These are phyloP conservation scores for Canavalia gladiata DNA, from an alignment of 306 rosid species.

Conservation along the genomic window DNA sequence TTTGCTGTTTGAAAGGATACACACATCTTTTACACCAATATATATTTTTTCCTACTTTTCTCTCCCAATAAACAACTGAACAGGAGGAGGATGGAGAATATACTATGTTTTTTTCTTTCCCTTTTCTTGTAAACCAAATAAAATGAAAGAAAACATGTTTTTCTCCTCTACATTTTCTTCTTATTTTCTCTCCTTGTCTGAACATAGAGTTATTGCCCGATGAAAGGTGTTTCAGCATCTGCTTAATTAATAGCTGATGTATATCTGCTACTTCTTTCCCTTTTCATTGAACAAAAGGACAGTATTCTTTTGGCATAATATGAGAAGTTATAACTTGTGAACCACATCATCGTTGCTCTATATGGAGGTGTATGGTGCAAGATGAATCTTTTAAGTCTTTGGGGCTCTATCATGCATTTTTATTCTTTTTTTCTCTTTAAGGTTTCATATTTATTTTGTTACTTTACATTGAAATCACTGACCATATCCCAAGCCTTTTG, in stretches of 20 bases:
- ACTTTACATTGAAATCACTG: neutral
- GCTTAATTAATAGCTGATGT: constrained; percentile 19
- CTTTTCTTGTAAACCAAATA: neutral
- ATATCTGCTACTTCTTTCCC: constrained; percentile 17
- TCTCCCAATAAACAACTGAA: neutral
- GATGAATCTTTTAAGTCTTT: constrained; percentile 31
- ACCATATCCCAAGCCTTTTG: constrained; percentile 3
- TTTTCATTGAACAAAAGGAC: constrained; percentile 19
- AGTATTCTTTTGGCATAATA: constrained; percentile 8
- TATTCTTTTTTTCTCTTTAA: neutral
- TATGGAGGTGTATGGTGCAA: neutral
- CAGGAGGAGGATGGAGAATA: neutral
- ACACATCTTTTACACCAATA: neutral
- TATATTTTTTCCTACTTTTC: neutral
- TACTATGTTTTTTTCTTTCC: neutral
- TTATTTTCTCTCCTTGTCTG: neutral
- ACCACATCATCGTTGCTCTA: constrained; percentile 24
- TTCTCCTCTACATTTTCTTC: neutral
- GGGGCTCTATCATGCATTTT: constrained; percentile 24
- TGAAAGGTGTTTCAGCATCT: neutral
- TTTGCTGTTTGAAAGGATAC: neutral
- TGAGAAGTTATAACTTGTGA: constrained; percentile 7
- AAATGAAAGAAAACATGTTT: neutral
- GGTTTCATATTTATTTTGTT: constrained; percentile 13
- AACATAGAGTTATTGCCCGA: neutral